Base-by-base conservation (phyloP, 2,329 filamentous ascomycete species). In the Clarireedia monteithiana region DNA sequence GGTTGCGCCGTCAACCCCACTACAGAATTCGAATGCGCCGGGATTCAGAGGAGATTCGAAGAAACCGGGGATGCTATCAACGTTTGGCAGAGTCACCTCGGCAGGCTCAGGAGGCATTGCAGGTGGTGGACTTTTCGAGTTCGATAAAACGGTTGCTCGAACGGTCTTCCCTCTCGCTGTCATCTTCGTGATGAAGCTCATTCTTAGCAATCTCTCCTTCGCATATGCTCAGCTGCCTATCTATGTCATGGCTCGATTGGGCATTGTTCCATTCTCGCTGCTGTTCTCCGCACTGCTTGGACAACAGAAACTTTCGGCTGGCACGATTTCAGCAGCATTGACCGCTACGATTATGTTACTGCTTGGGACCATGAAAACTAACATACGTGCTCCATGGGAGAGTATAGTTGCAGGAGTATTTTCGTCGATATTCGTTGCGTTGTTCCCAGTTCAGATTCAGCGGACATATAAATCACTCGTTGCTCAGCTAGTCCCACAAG, bases 141-240 rank as follows among this genome's bases (percentile, higher is more conserved):
- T 80, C 53, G 75, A 80, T 54, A 69, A 67, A 58, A 64, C 69
- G 40, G 70, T 75, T n/a, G 76, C 72, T 1, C 74, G 72, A 58
- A 73, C 74, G 55, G 74, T 76, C 20, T 65, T 79, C 1, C 77
- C 76, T 12, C 65, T 78, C 7, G 75, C 77, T 1, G 65, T 77
- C 12, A 71, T 79, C 49, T 80, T 76, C 58, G 69, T 78, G 26
- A 70, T 72, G 27, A 79, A 77, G 61, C 70, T 79, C 30, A 68
- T 77, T 15, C 70, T 80, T 17, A 79, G 75, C 61, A 81, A 80
- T 65, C 71, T 79, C 54, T 78, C 77, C 3, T 80, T 78, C 59
- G 76, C 77, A 53, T 80, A 79, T 59, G 73, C 76, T 14, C 73
- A 75, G 50, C 71, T 79, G 12, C 73, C 75, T 23, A 75, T 78